A percentile compares a stretch with the other conserved stretches of the same genome.
These are phyloP conservation scores for Crithidia brevicula DNA, from an alignment of 208 protist genomes.

Conservation along the genomic window DNA sequence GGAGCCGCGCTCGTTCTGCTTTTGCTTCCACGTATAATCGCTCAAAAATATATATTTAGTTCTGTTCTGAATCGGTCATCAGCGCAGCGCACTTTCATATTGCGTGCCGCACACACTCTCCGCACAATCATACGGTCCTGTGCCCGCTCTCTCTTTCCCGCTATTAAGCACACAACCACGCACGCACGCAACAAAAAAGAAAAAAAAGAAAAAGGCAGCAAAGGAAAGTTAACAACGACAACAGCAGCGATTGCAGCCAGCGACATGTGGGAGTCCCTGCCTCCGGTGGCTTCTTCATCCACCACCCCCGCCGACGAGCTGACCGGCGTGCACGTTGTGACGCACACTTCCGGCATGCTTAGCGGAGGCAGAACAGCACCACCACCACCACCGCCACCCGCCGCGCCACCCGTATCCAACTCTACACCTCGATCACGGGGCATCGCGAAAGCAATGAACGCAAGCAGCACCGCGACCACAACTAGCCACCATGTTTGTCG, in stretches of 20 bases:
- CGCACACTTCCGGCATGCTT: slow-evolving; percentile 23
- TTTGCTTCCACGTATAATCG: too few relatives aligned
- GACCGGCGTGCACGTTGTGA: slow-evolving; percentile 18
- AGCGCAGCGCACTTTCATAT: too few relatives aligned
- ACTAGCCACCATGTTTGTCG: not conserved
- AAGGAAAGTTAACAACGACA: too few relatives aligned
- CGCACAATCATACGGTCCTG: too few relatives aligned
- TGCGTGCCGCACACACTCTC: too few relatives aligned
- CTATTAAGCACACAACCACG: too few relatives aligned
- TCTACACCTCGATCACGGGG: not conserved
- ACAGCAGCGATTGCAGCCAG: too few relatives aligned
- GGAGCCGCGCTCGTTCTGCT: too few relatives aligned
- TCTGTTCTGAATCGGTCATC: too few relatives aligned
- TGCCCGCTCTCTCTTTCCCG: too few relatives aligned
- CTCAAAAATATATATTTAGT: too few relatives aligned
- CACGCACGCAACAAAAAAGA: not conserved
- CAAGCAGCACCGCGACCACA: not conserved
- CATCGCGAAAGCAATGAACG: too few relatives aligned
- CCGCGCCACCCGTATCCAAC: not conserved
- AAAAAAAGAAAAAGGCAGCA: not conserved
- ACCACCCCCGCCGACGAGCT: slow-evolving; percentile 22
- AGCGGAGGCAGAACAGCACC: not conserved
- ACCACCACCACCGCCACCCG: not conserved
- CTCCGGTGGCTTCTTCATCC: slow-evolving; percentile 18
- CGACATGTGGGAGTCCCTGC: slow-evolving; percentile 32